Evolutionary conservation across 148 eudicot genomes (phyloP), one percentile per base, ranked within the genome.

Genomic region (Bassia scoparia): DNA sequence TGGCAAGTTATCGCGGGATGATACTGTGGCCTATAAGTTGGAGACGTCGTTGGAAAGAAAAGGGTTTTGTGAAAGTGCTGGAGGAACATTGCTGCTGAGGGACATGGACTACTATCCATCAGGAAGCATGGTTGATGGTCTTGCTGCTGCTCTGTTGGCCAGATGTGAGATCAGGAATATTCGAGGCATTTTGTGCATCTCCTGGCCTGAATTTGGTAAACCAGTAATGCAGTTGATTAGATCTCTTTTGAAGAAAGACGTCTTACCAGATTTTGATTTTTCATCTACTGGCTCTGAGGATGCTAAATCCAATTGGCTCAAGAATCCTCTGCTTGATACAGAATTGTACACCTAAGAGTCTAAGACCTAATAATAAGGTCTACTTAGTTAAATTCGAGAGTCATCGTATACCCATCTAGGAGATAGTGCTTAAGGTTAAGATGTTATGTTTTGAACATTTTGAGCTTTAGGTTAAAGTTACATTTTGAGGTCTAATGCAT

Each of bases 311-410:
- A 82, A 84, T 55, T 87, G 79, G 71, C 68, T 44, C 18, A 89
- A 83, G 81, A 83, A 84, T 83, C 82, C 78, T 49, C 75, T 75
- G 55, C 81, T 76, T 74, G 96, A 94, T 77, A 77, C 93, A 44
- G 96, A 88, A 5, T 61, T 94, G 77, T 94, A 94, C 76, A 91
- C 97, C 67, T 93, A 83, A n/a, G n/a, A n/a, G n/a, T n/a, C n/a
- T n/a, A n/a, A n/a, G n/a, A n/a, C n/a, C n/a, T n/a, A n/a, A n/a
- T n/a, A n/a, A 90, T 68, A 60, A 53, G 71, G 61, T 77, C 37
- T 70, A 20, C n/a, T 64, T 34, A 33, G 29, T 49, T 56, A 62
- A 31, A 48, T 14, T 52, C 60, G 61, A 5, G 29, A 16, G 10
- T 38, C 15, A 11, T 30, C 54, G n/a, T 52, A 27, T 33, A n/a